A percentile compares a stretch with the other conserved stretches of the same genome.
phyloP scores from a whole-genome alignment of 805 yeast species.

The Candida nonsorbophila region DNA sequence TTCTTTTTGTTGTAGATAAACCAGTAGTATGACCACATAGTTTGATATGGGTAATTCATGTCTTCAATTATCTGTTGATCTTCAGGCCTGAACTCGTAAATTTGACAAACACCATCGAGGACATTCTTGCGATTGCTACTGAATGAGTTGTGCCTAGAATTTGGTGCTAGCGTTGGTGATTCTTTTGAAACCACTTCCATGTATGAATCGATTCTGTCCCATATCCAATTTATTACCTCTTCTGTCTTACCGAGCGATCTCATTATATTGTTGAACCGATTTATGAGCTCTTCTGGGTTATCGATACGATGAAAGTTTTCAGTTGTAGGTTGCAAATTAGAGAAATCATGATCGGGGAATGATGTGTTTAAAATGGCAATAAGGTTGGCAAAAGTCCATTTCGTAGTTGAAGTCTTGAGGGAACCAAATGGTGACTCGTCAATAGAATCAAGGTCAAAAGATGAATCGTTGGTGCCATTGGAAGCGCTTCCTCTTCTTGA shows the following conservation, averaged over 20 bases:
- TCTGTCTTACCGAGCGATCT: conserved; percentile 42
- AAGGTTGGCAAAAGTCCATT: conserved; percentile 85
- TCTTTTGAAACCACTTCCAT: conserved; percentile 54
- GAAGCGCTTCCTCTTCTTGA: conserved; percentile 22
- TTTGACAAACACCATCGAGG: conserved; percentile 44
- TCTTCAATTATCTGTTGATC: conserved; percentile 63
- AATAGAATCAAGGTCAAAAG: conserved; percentile 18
- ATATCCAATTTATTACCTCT: conserved; percentile 56
- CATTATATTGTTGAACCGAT: conserved; percentile 72
- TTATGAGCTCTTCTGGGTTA: conserved; percentile 43
- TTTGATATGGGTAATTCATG: conserved; percentile 38
- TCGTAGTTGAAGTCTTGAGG: conserved; percentile 73
- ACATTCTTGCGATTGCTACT: conserved; percentile 7
- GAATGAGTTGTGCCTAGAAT: conserved; percentile 4
- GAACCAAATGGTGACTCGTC: conserved; percentile 86
- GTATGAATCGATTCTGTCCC: conserved; percentile 84
- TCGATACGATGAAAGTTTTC: conserved; percentile 37
- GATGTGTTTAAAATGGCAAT: conserved; percentile 88
- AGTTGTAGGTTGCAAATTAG: conserved; percentile 79
- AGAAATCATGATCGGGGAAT: conserved; percentile 94
- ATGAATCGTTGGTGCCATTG: conserved; percentile 13
- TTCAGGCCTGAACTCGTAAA: conserved; percentile 59
- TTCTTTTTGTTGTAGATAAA: conserved; percentile 86
- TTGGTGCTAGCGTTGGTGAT: conserved; percentile 13
- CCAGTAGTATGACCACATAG: conserved; percentile 78